Base-by-base conservation (phyloP, 257 asterid species). In the Solanum sparsipilum region DNA sequence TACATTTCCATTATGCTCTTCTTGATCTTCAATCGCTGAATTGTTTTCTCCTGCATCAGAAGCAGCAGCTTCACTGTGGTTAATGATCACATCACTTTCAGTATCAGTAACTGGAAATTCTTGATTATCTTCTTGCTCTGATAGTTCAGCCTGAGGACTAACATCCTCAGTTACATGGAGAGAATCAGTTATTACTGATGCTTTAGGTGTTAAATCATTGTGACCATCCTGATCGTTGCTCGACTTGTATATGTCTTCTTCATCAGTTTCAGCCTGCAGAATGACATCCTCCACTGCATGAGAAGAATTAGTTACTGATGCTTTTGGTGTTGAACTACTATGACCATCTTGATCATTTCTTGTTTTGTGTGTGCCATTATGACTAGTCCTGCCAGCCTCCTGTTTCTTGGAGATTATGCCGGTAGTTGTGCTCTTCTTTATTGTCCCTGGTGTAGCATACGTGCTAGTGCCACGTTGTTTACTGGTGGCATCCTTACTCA, bases 401-500 rank as follows among this genome's bases (percentile, higher is more conserved):
- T 83, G 86, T 71, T 93, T 93, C 89, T 89, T 92, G 46, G 84
- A 73, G n/a, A 15, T 21, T 5, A 16, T 52, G 56, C 71, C 83
- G 25, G 67, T 44, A 60, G 27, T 20, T 79, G 39, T 82, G 39
- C 79, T 89, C 76, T 92, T 92, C 90, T 89, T 93, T 2, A 63
- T 81, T 52, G 83, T 86, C 4, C 25, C 79, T 56, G 95, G 88
- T 88, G 91, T 92, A 13, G 92, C 86, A 38, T 89, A 75, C 88
- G 84, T 82, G 21, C 88, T 11, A n/a, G 44, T 46, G 70, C 68
- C 85, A 48, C 10, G 67, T 39, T 65, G 91, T 27, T 87, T 93
- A 83, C 90, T 89, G 13, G 90, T 89, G 32, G 58, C 90, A 60
- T 92, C 93, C 90, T 87, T 93, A 9, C 89, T 6, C 85, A 29